Conservation (phyloP, 2,329 filamentous ascomycete species). For the Elsinoe australis region DNA sequence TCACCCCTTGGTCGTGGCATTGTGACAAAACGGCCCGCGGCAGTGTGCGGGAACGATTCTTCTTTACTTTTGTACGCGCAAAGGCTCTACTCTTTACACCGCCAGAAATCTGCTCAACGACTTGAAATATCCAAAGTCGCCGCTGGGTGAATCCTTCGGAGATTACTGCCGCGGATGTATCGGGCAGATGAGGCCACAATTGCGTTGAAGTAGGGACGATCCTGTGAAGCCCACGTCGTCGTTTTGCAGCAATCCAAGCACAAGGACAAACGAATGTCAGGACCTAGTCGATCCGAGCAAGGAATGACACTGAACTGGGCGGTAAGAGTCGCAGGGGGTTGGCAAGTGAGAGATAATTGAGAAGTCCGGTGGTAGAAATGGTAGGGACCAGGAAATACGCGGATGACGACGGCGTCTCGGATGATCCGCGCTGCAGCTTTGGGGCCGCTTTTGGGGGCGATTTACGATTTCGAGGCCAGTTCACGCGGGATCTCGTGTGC, state of each 20-base stretch:
- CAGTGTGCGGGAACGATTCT: constrained; percentile 2
- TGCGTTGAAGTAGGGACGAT: not conserved
- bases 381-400: constrained; percentile 1
- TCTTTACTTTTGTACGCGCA: constrained; percentile 7
- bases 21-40: constrained; percentile 15
- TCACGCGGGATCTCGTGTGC: constrained; percentile 14
- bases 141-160: constrained; percentile 6
- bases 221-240: not conserved
- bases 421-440: constrained; percentile 11
- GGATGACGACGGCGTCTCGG: constrained; percentile 10
- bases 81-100: not conserved
- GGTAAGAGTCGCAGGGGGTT: not conserved
- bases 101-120: not conserved
- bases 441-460: constrained; percentile 5
- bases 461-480: not conserved
- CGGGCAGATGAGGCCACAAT: constrained; percentile 13
- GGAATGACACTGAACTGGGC: not conserved
- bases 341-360: not conserved
- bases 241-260: not conserved
- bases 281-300: not conserved
- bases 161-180: constrained; percentile 1
- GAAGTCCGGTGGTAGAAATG: not conserved
- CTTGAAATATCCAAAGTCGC: not conserved
- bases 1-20: constrained; percentile 18
- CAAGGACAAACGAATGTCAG: constrained; percentile 10